phyloP scores from a whole-genome alignment of 371 early-diverging fungal genomes.

The Mortierella sp. region DNA sequence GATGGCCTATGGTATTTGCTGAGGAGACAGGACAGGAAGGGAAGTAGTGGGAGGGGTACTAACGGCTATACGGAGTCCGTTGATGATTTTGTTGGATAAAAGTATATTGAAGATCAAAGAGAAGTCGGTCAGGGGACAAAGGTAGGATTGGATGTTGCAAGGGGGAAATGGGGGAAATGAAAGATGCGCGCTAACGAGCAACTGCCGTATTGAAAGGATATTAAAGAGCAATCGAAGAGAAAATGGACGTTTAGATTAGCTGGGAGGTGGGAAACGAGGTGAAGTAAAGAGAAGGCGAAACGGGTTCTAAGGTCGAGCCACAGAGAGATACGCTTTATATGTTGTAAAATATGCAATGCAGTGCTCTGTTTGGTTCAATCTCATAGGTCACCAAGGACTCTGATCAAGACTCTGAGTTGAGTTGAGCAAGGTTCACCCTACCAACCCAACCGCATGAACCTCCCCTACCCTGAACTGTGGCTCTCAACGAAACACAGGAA shows the following conservation, averaged over 20 bases:
- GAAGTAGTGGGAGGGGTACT: slow-evolving; percentile 19
- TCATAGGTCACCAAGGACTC: neutral
- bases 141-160: neutral
- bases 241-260: too few species aligned
- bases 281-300: neutral
- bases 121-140: neutral
- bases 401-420: neutral
- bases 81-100: neutral
- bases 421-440: too few species aligned
- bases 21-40: neutral
- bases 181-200: neutral
- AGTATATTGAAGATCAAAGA: neutral
- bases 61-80: slow-evolving; percentile 31
- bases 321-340: neutral
- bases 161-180: neutral
- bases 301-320: too few species aligned
- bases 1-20: neutral
- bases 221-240: neutral
- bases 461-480: too few species aligned
- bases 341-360: neutral
- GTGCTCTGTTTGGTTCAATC: too few species aligned
- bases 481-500: too few species aligned
- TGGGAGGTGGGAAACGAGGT: neutral
- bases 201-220: neutral
- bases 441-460: too few species aligned